Evolutionary conservation across 768 basidiomycete genomes (phyloP), one percentile per base, ranked within the genome.

Genomic region (Tricholoma matsutake): DNA sequence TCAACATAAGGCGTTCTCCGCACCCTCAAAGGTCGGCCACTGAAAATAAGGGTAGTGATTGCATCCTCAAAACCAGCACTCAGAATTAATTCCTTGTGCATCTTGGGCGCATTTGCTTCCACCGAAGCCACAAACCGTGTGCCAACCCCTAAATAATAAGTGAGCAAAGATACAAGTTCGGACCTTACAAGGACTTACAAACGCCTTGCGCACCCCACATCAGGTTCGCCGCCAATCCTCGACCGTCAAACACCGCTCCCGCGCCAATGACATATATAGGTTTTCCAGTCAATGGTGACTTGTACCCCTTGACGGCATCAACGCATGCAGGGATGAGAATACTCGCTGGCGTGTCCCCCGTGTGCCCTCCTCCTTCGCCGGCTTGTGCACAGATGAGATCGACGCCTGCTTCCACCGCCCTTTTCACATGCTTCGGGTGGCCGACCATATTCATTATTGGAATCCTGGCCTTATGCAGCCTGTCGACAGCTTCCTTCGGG

Each of bases 381-480:
- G 89, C 94, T 75, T 96, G 94, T 3, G 94, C 94, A 68, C 95
- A 97, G 70, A 98, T 96, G 62, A 98, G 78, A 69, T 98, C 95
- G 32, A 92, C 90, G 35, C 95, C 96, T 35, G 81, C 88, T 3
- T 82, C 91, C 32, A 96, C 82, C 7, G 92, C 92, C 72, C 91
- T 92, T 52, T 77, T 64, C 49, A 91, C 91, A 71, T 94, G 92
- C 70, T 94, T 96, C 11, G 94, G 94, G 69, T 94, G 92, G n/a
- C 95, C 95, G 61, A 96, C 89, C 92, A 94, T 94, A 76, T 96
- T 95, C 92, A 94, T 95, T 66, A 95, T 81, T 37, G 87, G 82
- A 63, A 96, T 94, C 13, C 91, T 89, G 11, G 91, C 91, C 66
- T 84, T 76, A 76, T 97, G 95, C 43, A 97, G 79, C 65, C 78